phyloP scores from a whole-genome alignment of 1,284 basidiomycete species.

The Rhodotorula sp. region DNA sequence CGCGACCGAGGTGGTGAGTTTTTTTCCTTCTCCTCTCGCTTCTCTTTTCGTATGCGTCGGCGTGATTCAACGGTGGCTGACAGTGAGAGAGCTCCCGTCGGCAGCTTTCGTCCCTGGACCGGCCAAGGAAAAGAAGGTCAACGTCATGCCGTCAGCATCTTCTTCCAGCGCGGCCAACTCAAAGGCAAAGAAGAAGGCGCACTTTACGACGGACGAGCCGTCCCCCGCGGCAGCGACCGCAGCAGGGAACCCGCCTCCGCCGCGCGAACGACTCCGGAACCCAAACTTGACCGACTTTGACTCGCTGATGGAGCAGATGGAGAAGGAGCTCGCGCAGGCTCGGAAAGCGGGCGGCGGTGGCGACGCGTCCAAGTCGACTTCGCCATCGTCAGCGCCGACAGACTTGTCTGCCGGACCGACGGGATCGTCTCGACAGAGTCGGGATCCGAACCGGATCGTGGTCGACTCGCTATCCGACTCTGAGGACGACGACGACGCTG shows the following conservation, averaged over 20 bases:
- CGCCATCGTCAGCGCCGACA: neutral
- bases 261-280: constrained; percentile 48
- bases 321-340: constrained; percentile 61
- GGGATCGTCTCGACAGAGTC: constrained; percentile 1
- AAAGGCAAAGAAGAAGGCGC: constrained; percentile 1
- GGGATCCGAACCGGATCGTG: constrained; percentile 9
- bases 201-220: neutral
- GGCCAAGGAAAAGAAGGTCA: constrained; percentile 35
- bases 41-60: neutral
- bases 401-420: neutral
- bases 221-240: constrained; percentile 18
- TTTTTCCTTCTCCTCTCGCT: neutral
- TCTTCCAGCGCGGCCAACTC: constrained; percentile 7
- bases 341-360: constrained; percentile 8
- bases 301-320: constrained; percentile 90
- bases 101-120: constrained; percentile 65
- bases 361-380: neutral
- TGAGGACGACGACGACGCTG: constrained; percentile 23
- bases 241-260: constrained; percentile 17
- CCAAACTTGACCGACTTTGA: constrained; percentile 85
- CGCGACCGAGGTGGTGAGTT: constrained; percentile 66
- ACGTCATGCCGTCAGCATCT: constrained; percentile 27
- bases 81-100: neutral
- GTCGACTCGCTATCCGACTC: constrained; percentile 44
- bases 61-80: neutral